phyloP scores from a whole-genome alignment of 202 grass and related monocot genomes.

The Alloteropsis angusta region DNA sequence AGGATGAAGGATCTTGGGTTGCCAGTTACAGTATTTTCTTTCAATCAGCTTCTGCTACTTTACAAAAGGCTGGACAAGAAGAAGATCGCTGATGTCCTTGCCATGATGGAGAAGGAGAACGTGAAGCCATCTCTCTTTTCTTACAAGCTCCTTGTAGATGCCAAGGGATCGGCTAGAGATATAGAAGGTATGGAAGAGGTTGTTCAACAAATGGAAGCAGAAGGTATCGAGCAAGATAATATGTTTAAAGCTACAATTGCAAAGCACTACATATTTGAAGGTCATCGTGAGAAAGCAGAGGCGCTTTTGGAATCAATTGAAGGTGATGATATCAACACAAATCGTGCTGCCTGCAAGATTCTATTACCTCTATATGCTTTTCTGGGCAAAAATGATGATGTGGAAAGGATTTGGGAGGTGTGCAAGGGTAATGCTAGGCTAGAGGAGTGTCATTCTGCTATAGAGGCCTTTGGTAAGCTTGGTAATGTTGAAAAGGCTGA shows the following conservation, averaged over 20 bases:
- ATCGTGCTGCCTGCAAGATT: slow-evolving; percentile 40
- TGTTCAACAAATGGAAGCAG: slow-evolving; percentile 47
- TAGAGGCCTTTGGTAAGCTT: slow-evolving; percentile 56
- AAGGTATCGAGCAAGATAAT: slow-evolving; percentile 51
- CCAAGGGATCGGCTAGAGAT: slow-evolving; percentile 50
- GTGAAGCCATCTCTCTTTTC: slow-evolving; percentile 66
- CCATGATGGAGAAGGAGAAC: slow-evolving; percentile 75
- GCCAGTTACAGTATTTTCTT: slow-evolving; percentile 40
- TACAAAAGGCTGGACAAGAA: slow-evolving; percentile 72
- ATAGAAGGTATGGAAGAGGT: slow-evolving; percentile 64
- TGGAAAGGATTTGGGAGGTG: slow-evolving; percentile 61
- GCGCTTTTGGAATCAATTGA: slow-evolving; percentile 47
- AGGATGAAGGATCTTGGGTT: slow-evolving; percentile 68
- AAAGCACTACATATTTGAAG: slow-evolving; percentile 56
- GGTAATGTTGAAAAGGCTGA: slow-evolving; percentile 55
- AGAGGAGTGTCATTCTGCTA: slow-evolving; percentile 41
- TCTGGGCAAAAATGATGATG: slow-evolving; percentile 57
- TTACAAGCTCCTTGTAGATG: slow-evolving; percentile 69
- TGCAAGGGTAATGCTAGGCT: slow-evolving; percentile 33
- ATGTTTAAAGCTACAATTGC: slow-evolving; percentile 41
- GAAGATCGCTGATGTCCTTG: slow-evolving; percentile 78
- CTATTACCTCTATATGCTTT: slow-evolving; percentile 56
- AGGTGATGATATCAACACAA: slow-evolving; percentile 46
- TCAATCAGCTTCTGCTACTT: slow-evolving; percentile 78
- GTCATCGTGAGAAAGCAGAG: slow-evolving; percentile 62